These are phyloP conservation scores for Penicillium sp. DNA, from an alignment of 2,329 filamentous ascomycete genomes.

Conservation along the genomic window DNA sequence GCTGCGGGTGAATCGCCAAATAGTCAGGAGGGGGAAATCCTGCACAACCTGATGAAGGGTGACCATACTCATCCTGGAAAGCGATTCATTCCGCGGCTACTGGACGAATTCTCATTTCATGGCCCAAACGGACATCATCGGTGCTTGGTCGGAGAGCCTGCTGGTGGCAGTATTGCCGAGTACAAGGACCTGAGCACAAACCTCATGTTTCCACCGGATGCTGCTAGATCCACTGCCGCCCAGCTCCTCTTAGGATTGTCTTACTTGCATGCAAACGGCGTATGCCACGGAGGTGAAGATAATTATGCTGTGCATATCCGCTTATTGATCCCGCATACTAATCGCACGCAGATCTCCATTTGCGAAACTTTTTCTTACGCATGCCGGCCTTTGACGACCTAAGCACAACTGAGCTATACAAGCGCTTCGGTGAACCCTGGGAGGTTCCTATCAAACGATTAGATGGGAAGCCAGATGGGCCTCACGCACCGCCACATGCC, in stretches of 20 bases:
- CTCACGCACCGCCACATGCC: conserved; percentile 19
- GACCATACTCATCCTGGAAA: conserved; percentile 2
- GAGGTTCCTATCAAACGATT: conserved; percentile 18
- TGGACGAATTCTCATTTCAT: conserved; percentile 8
- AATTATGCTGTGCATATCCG: neutral
- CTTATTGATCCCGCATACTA: conserved; percentile 3
- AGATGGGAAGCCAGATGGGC: conserved; percentile 19
- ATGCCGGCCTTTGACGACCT: conserved; percentile 12
- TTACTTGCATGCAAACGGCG: conserved; percentile 21
- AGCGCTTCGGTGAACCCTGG: conserved; percentile 19
- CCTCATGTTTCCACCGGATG: conserved; percentile 22
- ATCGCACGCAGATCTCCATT: conserved; percentile 11
- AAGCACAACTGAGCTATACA: conserved; percentile 19
- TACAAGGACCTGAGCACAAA: conserved; percentile 14
- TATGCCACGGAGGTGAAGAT: conserved; percentile 22
- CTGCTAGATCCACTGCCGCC: conserved; percentile 21
- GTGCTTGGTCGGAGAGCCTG: conserved; percentile 9
- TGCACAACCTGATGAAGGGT: conserved; percentile 2
- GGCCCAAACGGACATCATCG: conserved; percentile 11
- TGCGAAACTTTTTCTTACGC: conserved; percentile 21
- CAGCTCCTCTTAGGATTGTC: conserved; percentile 20
- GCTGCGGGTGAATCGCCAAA: conserved; percentile 14
- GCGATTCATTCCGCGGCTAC: conserved; percentile 4
- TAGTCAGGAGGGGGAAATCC: conserved; percentile 8
- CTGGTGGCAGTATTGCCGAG: conserved; percentile 4